Evolutionary conservation across 2,329 filamentous ascomycete genomes (phyloP).

Genomic region (Thielaviopsis musarum): DNA sequence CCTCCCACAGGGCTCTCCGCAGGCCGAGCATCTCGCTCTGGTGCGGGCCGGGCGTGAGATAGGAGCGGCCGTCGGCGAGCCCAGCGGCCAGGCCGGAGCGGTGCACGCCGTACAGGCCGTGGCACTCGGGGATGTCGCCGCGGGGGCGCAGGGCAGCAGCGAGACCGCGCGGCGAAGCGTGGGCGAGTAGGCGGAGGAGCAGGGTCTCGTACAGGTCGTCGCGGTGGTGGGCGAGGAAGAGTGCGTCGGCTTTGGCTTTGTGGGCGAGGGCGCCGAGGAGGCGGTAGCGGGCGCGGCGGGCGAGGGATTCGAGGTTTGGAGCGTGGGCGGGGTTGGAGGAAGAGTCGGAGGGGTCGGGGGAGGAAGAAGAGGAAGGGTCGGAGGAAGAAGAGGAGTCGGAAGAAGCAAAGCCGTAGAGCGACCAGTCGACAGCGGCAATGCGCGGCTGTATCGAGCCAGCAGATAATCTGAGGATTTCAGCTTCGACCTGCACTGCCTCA

Average conservation of each 20-base stretch:
- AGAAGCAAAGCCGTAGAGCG: conserved; percentile 2
- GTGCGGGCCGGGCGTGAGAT: conserved; percentile 22
- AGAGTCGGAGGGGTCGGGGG: no score
- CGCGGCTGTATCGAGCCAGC: conserved; percentile 16
- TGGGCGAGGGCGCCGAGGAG: conserved; percentile 46
- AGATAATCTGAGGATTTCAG: conserved; percentile 22
- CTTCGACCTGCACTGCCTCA: conserved; percentile 34
- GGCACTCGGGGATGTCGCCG: conserved; percentile 67
- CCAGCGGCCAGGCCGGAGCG: conserved; percentile 43
- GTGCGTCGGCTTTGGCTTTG: conserved; percentile 30
- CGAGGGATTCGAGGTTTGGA: conserved; percentile 59
- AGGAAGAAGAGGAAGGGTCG: conserved; percentile 14
- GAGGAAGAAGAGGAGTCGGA: not conserved
- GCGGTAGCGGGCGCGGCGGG: conserved; percentile 58
- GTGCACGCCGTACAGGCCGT: conserved; percentile 54
- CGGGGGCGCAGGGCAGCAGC: conserved; percentile 44
- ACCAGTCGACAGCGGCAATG: conserved; percentile 18
- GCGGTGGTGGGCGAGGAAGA: conserved; percentile 72
- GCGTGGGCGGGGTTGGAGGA: conserved; percentile 23
- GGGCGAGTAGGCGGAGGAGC: conserved; percentile 55
- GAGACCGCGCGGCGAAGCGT: conserved; percentile 54
- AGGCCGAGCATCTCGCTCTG: conserved; percentile 18
- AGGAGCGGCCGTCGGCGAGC: conserved; percentile 21
- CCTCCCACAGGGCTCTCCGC: conserved; percentile 12
- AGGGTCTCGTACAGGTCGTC: conserved; percentile 89